phyloP scores from a whole-genome alignment of 495 filamentous ascomycete genomes.

The Xylaria intraflava region DNA sequence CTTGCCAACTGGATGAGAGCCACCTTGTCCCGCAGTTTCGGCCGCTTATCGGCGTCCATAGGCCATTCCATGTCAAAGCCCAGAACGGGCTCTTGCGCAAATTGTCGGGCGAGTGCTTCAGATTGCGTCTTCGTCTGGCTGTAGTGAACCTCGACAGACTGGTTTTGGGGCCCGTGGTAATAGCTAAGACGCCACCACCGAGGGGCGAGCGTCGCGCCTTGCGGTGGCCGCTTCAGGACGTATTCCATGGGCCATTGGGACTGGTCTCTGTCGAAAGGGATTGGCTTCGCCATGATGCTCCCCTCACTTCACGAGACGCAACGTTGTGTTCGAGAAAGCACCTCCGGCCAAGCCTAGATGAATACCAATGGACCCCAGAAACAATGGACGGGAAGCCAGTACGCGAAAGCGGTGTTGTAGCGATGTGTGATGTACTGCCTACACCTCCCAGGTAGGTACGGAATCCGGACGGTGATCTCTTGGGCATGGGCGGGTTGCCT shows the following conservation, averaged over 20 bases:
- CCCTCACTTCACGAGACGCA: no score
- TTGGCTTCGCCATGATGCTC: neutral
- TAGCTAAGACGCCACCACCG: slow-evolving; percentile 10
- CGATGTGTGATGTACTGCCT: no score
- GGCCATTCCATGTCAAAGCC: slow-evolving; percentile 78
- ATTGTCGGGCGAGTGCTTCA: slow-evolving; percentile 43
- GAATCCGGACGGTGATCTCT: no score
- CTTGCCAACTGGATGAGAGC: slow-evolving; percentile 65
- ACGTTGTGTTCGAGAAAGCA: no score
- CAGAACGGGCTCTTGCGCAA: slow-evolving; percentile 54
- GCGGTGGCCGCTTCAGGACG: neutral
- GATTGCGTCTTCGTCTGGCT: slow-evolving; percentile 21
- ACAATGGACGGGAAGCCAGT: no score
- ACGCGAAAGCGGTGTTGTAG: no score
- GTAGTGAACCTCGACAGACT: slow-evolving; percentile 7
- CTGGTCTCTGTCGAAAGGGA: slow-evolving; percentile 8
- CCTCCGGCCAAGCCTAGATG: no score
- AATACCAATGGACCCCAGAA: no score
- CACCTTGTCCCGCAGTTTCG: slow-evolving; percentile 50
- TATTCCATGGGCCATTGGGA: slow-evolving; percentile 16
- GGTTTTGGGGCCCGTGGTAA: slow-evolving; percentile 2
- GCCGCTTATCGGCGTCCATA: slow-evolving; percentile 30
- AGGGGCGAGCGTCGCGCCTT: neutral
- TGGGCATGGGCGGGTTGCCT: no score
- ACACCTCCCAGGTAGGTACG: no score